Evolutionary conservation across 768 basidiomycete species (phyloP).

Genomic region (Boletus fagicola): DNA sequence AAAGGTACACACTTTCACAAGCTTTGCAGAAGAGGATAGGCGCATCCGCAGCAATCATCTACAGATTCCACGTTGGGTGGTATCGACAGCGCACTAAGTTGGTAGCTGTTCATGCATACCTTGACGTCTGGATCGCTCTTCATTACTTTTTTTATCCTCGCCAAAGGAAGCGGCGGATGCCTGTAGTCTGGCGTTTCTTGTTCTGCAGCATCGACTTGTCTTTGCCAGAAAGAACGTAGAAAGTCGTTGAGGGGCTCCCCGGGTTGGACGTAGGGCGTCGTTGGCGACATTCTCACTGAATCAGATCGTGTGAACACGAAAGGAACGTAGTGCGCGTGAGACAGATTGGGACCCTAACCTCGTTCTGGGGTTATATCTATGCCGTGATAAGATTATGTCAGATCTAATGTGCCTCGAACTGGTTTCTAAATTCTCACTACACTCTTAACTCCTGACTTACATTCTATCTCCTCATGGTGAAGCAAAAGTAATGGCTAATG

Average conservation of each 20-base stretch:
- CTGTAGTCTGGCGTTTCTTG: constrained; percentile 85
- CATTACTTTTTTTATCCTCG: constrained; percentile 99
- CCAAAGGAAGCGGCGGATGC: constrained; percentile 86
- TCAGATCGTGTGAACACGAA: constrained; percentile 20
- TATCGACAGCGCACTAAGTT: background rate
- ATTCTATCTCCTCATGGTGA: background rate
- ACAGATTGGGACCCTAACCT: constrained; percentile 28
- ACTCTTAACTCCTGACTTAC: background rate
- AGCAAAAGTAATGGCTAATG: background rate
- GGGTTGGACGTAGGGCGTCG: constrained; percentile 69
- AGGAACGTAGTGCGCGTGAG: background rate
- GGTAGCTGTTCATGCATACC: constrained; percentile 44
- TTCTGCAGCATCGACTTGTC: constrained; percentile 84
- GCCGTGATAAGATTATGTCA: background rate
- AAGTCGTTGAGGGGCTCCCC: constrained; percentile 88
- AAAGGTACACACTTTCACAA: constrained; percentile 82
- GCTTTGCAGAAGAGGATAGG: constrained; percentile 97
- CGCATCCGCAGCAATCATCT: constrained; percentile 99
- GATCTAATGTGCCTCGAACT: background rate
- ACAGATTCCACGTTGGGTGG: background rate
- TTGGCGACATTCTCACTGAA: constrained; percentile 30
- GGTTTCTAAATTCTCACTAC: too few species aligned
- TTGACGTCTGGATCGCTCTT: constrained; percentile 97
- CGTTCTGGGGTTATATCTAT: constrained; percentile 15
- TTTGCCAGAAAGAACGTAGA: constrained; percentile 85